Evolutionary conservation across 169 alveolate species (phyloP).

Genomic region (Toxoplasma gondii): DNA sequence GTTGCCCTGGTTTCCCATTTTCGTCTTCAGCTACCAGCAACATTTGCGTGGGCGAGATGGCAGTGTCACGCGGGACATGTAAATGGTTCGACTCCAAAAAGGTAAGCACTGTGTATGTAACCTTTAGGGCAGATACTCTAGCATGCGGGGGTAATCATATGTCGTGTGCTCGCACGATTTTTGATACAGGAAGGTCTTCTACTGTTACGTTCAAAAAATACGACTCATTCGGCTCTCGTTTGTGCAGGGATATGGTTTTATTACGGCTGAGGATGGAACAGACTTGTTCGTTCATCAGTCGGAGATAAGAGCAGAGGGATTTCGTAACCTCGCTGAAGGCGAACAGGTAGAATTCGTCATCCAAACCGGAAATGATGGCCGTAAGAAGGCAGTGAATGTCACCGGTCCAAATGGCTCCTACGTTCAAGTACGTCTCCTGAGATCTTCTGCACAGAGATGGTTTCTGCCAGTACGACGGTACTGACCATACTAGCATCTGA

Average conservation of each 20-base stretch:
- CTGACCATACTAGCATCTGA: not conserved
- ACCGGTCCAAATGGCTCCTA: conserved; percentile 83
- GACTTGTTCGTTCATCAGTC: conserved; percentile 85
- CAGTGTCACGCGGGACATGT: conserved; percentile 75
- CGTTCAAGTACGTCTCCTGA: conserved; percentile 73
- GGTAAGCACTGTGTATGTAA: conserved; percentile 32
- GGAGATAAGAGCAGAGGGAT: conserved; percentile 82
- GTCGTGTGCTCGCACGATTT: too few species aligned
- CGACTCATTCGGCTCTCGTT: not conserved
- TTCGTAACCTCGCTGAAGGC: conserved; percentile 78
- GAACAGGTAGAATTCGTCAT: conserved; percentile 77
- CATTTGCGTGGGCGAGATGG: not conserved
- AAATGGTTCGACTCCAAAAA: conserved; percentile 83
- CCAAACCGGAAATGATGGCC: conserved; percentile 77
- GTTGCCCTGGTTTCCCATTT: too few species aligned
- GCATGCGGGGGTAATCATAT: too few species aligned
- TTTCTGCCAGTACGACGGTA: not conserved
- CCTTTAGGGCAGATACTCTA: too few species aligned
- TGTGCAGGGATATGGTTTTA: conserved; percentile 82
- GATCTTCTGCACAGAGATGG: not conserved
- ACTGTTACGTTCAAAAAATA: too few species aligned
- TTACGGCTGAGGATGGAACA: conserved; percentile 80
- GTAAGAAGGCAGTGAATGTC: conserved; percentile 82
- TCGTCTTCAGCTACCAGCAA: not conserved
- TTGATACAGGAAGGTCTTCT: too few species aligned